Percentiles rank a stretch among this genome's conserved stretches.
Conservation (phyloP, 2,329 filamentous ascomycete genomes). For the Penicillium sp. region DNA sequence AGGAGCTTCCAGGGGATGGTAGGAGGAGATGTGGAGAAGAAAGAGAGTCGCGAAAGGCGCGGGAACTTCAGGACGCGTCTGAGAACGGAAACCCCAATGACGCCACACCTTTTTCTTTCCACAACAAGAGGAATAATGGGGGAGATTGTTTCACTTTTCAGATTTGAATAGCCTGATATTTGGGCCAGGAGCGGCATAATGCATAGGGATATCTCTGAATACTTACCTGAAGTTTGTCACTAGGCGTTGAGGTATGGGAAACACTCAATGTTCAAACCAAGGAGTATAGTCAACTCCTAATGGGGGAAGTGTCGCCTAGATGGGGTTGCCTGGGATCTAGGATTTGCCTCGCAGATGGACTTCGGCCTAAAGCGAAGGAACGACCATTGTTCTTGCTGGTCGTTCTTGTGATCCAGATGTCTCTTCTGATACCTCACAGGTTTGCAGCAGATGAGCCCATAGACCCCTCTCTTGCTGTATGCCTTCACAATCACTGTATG, state of each 20-base stretch:
- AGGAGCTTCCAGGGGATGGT: slow-evolving; percentile 23
- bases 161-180: not conserved
- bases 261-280: no score
- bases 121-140: not conserved
- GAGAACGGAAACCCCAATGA: slow-evolving; percentile 23
- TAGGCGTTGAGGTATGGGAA: not conserved
- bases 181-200: not conserved
- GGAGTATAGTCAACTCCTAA: not conserved
- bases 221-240: not conserved
- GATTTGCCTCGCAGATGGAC: not conserved
- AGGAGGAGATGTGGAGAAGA: slow-evolving; percentile 28
- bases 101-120: slow-evolving; percentile 17
- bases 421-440: no score
- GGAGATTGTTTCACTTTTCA: not conserved
- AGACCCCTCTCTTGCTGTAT: no score
- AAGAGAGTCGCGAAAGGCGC: slow-evolving; percentile 28
- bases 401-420: no score
- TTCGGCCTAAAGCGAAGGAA: not conserved
- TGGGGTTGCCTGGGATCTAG: no score
- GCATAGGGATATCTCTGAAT: not conserved
- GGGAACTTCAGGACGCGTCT: slow-evolving; percentile 27
- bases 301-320: no score
- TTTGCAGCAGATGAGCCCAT: no score
- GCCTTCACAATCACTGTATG: not conserved
- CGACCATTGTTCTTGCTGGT: not conserved